Evolutionary conservation across 352 stramenopile species (phyloP).

Genomic region (Phytopythium cucurbitacearum): DNA sequence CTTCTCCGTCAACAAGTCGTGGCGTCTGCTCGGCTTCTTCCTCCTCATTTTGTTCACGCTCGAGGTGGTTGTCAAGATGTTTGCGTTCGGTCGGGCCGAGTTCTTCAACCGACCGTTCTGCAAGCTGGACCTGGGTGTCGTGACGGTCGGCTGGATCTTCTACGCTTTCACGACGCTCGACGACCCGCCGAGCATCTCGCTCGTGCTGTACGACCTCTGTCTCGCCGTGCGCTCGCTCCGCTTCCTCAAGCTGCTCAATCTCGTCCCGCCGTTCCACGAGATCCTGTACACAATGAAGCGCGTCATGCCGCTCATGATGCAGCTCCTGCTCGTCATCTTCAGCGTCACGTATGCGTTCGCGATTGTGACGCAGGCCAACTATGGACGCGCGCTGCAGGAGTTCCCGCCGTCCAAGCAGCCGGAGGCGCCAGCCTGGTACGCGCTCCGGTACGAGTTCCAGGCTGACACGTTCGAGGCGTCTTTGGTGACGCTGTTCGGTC

Average conservation of each 20-base stretch:
- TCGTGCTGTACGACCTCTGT: conserved; percentile 76
- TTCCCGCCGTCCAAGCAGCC: conserved; percentile 45
- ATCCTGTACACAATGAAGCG: conserved; percentile 85
- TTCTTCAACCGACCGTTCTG: conserved; percentile 81
- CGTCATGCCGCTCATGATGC: conserved; percentile 73
- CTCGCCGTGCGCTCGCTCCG: conserved; percentile 71
- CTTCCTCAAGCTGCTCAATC: conserved; percentile 78
- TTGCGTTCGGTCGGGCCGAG: conserved; percentile 69
- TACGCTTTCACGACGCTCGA: conserved; percentile 68
- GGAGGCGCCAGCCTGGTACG: conserved; percentile 61
- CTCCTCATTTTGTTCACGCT: conserved; percentile 71
- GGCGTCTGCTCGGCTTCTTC: conserved; percentile 66
- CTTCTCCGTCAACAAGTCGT: conserved; percentile 70
- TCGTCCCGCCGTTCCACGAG: conserved; percentile 79
- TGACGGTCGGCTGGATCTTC: conserved; percentile 73
- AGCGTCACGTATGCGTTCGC: conserved; percentile 83
- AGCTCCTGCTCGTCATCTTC: conserved; percentile 79
- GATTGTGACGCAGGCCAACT: conserved; percentile 78
- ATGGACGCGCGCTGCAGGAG: conserved; percentile 49
- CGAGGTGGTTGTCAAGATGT: conserved; percentile 73
- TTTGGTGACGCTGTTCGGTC: conserved; percentile 74
- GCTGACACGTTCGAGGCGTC: conserved; percentile 73
- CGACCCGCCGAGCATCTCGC: conserved; percentile 51
- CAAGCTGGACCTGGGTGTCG: conserved; percentile 68
- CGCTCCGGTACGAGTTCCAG: conserved; percentile 69